Conservation (phyloP, 1,284 basidiomycete genomes). For the Austroboletus niveus region DNA sequence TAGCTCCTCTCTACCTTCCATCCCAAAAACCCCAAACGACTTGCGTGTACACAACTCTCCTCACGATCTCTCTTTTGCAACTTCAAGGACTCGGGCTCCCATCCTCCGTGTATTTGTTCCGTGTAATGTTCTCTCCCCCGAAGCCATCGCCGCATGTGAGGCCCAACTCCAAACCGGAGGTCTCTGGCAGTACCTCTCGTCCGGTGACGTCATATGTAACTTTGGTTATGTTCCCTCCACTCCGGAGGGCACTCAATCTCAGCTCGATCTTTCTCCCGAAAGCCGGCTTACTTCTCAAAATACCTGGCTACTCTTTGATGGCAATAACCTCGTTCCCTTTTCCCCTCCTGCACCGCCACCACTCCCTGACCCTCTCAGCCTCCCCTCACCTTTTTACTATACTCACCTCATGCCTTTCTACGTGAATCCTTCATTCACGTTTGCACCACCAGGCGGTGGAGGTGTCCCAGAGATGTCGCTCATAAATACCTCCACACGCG, state of each 20-base stretch:
- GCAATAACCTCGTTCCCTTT: constrained; percentile 55
- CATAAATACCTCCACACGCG: constrained; percentile 31
- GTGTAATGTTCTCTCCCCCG: constrained; percentile 52
- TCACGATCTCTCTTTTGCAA: constrained; percentile 62
- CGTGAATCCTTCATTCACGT: constrained; percentile 46
- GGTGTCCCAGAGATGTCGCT: constrained; percentile 43
- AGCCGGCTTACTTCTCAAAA: constrained; percentile 20
- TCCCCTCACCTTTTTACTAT: constrained; percentile 74
- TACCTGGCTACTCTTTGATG: constrained; percentile 72
- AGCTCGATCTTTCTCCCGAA: constrained; percentile 16
- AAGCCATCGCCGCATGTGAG: constrained; percentile 55
- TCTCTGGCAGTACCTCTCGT: constrained; percentile 68
- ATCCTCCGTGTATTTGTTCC: constrained; percentile 74
- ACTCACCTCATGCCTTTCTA: constrained; percentile 56
- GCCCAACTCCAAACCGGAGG: constrained; percentile 59
- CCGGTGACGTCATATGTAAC: constrained; percentile 75
- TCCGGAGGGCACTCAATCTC: constrained; percentile 33
- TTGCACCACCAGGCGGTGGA: constrained; percentile 32
- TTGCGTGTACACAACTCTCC: constrained; percentile 36
- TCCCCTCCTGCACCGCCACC: constrained; percentile 51
- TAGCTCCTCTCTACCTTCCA: constrained; percentile 31
- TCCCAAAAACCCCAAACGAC: constrained; percentile 14
- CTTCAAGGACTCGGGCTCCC: constrained; percentile 63
- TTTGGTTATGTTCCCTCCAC: constrained; percentile 59
- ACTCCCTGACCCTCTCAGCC: constrained; percentile 50